phyloP scores from a whole-genome alignment of 2,329 filamentous ascomycete species.

The Neopestalotiopsis sp. region DNA sequence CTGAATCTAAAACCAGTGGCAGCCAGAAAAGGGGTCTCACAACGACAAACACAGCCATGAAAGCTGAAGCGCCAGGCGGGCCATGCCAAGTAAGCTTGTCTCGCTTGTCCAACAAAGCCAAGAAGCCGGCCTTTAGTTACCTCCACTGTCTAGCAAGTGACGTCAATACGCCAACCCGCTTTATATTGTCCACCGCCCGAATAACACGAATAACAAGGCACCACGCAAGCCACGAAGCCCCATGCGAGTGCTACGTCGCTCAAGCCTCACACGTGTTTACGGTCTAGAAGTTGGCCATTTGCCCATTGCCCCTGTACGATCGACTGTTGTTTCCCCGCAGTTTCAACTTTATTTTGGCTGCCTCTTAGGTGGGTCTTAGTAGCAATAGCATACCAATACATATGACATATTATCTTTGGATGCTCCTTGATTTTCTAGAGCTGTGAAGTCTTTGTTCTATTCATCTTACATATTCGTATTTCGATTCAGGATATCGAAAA shows the following conservation, averaged over 20 bases:
- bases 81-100: constrained; percentile 16
- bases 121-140: constrained; percentile 4
- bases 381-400: constrained; percentile 2
- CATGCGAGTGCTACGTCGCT: neutral
- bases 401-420: neutral
- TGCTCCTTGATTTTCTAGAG: neutral
- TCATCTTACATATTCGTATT: neutral
- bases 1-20: neutral
- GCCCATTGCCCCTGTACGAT: neutral
- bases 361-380: neutral
- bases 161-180: constrained; percentile 14
- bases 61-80: constrained; percentile 6
- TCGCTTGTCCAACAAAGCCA: constrained; percentile 11
- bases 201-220: constrained; percentile 15
- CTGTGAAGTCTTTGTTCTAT: neutral
- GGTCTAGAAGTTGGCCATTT: neutral
- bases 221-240: constrained; percentile 9
- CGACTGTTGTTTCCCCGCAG: neutral
- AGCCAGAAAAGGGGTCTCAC: neutral
- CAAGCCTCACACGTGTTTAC: neutral
- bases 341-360: constrained; percentile 2
- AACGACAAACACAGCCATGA: neutral
- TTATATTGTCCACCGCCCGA: constrained; percentile 3
- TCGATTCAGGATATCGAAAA: neutral
- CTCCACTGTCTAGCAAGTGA: constrained; percentile 16